Evolutionary conservation across 2,329 filamentous ascomycete species (phyloP).

Genomic region (Davidsoniella neocaledoniae): DNA sequence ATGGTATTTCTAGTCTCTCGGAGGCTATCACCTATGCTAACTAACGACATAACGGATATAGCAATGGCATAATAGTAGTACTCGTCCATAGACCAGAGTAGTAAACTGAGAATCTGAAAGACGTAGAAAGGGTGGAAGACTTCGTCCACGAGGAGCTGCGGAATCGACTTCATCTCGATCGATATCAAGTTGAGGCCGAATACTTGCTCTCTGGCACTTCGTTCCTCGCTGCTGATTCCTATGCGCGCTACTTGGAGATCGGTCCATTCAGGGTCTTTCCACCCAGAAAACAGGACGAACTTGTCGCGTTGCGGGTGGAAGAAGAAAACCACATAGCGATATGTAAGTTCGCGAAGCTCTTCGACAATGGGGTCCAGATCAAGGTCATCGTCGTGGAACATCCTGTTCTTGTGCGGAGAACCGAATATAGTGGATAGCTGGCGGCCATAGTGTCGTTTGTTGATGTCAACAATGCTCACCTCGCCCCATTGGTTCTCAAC

Average conservation of each 20-base stretch:
- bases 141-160: slow-evolving; percentile 78
- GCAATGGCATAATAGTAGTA: slow-evolving; percentile 97
- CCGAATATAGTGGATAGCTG: slow-evolving; percentile 51
- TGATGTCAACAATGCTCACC: slow-evolving; percentile 59
- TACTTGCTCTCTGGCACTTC: slow-evolving; percentile 62
- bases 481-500: slow-evolving; percentile 98
- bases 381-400: slow-evolving; percentile 40
- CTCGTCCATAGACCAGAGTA: slow-evolving; percentile 87
- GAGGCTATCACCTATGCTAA: slow-evolving; percentile 78
- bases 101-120: slow-evolving; percentile 85
- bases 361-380: slow-evolving; percentile 66
- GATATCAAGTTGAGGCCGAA: slow-evolving; percentile 87
- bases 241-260: slow-evolving; percentile 55
- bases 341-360: slow-evolving; percentile 64
- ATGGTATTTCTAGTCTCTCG: slow-evolving; percentile 84
- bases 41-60: slow-evolving; percentile 86
- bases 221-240: slow-evolving; percentile 80
- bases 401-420: slow-evolving; percentile 40
- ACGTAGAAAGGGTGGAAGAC: slow-evolving; percentile 67
- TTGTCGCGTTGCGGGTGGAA: slow-evolving; percentile 81
- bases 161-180: slow-evolving; percentile 73
- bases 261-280: slow-evolving; percentile 88
- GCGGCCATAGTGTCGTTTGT: slow-evolving; percentile 34
- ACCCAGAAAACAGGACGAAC: slow-evolving; percentile 71
- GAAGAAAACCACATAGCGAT: slow-evolving; percentile 85